Evolutionary conservation across 2,329 filamentous ascomycete genomes (phyloP), one percentile per base, ranked within the genome.

Genomic region (Calonectria crousiana): DNA sequence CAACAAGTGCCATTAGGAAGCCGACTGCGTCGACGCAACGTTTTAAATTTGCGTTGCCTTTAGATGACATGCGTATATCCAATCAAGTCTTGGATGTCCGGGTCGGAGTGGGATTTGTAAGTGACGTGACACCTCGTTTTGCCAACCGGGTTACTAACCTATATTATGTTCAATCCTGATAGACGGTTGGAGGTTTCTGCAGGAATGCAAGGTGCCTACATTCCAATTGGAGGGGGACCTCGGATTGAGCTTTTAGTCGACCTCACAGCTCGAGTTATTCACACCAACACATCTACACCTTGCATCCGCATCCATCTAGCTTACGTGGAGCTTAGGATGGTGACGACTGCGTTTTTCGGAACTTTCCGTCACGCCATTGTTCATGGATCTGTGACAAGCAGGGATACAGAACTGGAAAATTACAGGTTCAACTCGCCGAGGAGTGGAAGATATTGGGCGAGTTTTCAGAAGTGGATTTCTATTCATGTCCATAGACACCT

Each of bases 171-270:
- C 6, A 67, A 67, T 13, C 64, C 47, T 20, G 47, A 53, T 13
- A n/a, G 64, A 36, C 53, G 64, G 64, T 16, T 52, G 14, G 23
- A 67, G 6, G 47, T 47, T 28, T 41, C 47, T 6, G 32, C 64
- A 51, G 47, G 56, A 36, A 67, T 67, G 65, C 49, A 67, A 56
- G 34, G 34, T 11, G 23, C 65, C 23, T 67, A 41, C 14, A 67
- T 44, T 14, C 47, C 49, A 6, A 56, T 67, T 28, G 49, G 65
- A 13, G 65, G 49, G 32, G 65, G 49, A 4, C 49, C 49, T 13
- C 32, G 65, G 41, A 67, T 49, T 56, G 26, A 47, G 38, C 32
- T 44, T 34, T 6, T 28, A 1, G 11, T n/a, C 18, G 3, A 32
- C 4, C 9, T 14, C 30, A 23, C 28, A 2, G 2, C 44, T 23